Conservation (phyloP, 768 basidiomycete genomes). For the Kwoniella mangroviensis region DNA sequence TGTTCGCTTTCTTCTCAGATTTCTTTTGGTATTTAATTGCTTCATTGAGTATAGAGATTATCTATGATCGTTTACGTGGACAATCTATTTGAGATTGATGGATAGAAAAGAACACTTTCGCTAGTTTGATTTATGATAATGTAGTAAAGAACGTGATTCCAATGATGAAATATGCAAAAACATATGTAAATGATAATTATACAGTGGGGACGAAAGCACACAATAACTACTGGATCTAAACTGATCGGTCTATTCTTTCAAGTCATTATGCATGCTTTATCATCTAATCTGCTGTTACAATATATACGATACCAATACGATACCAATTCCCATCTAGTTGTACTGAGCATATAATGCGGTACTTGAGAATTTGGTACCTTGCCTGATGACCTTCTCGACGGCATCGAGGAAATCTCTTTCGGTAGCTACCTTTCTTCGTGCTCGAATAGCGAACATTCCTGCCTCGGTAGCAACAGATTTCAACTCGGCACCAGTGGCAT, state of each 20-base stretch:
- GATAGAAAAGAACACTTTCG: neutral
- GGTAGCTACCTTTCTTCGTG: constrained; percentile 91
- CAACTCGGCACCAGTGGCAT: constrained; percentile 97
- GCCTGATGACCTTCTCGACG: constrained; percentile 96
- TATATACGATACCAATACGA: no score
- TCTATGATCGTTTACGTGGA: neutral
- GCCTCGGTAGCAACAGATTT: constrained; percentile 98
- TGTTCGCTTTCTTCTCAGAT: no score
- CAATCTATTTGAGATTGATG: constrained; percentile 8
- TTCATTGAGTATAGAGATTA: neutral
- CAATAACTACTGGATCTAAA: neutral
- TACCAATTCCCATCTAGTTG: constrained; percentile 33
- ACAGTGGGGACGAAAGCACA: no score
- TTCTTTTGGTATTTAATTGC: neutral
- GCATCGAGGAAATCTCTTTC: constrained; percentile 97
- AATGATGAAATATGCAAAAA: constrained; percentile 18
- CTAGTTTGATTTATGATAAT: neutral
- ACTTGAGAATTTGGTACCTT: constrained; percentile 97
- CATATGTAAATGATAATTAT: neutral
- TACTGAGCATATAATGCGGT: constrained; percentile 64
- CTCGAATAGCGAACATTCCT: constrained; percentile 99
- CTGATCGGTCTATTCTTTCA: neutral
- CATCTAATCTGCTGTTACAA: neutral
- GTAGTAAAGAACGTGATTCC: neutral
- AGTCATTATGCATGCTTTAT: constrained; percentile 10